Conservation (phyloP, 1,284 basidiomycete species). For the Trichosporon inkin region DNA sequence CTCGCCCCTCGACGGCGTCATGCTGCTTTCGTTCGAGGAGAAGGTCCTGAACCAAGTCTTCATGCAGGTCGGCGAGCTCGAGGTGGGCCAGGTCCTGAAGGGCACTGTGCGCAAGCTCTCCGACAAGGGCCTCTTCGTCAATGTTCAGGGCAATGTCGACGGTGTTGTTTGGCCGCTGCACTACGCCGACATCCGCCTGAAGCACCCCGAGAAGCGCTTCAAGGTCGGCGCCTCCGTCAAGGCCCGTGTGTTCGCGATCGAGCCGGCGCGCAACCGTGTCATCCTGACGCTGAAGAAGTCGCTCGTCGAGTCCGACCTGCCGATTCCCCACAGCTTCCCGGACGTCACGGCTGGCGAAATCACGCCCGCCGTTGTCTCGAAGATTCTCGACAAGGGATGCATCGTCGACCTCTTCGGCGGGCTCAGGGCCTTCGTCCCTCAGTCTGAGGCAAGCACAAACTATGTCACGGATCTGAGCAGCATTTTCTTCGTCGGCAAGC, state of each 20-base stretch:
- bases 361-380: slow-evolving; percentile 78
- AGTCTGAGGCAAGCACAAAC: slow-evolving; percentile 71
- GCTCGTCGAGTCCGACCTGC: slow-evolving; percentile 73
- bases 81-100: slow-evolving; percentile 76
- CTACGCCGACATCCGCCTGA: slow-evolving; percentile 83
- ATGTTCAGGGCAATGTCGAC: slow-evolving; percentile 78
- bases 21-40: slow-evolving; percentile 79
- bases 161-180: slow-evolving; percentile 93
- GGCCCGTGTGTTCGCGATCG: slow-evolving; percentile 76
- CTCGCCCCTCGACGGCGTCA: slow-evolving; percentile 78
- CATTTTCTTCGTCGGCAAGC: slow-evolving; percentile 72
- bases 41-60: slow-evolving; percentile 83
- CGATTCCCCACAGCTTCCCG: slow-evolving; percentile 63
- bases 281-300: slow-evolving; percentile 89
- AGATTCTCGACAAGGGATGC: slow-evolving; percentile 70
- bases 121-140: slow-evolving; percentile 74
- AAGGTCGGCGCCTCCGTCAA: slow-evolving; percentile 79
- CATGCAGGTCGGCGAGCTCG: slow-evolving; percentile 76
- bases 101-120: slow-evolving; percentile 79
- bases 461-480: slow-evolving; percentile 62
- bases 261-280: slow-evolving; percentile 75
- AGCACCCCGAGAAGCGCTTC: slow-evolving; percentile 88
- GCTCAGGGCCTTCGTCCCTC: slow-evolving; percentile 75
- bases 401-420: slow-evolving; percentile 89
- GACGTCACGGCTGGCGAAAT: slow-evolving; percentile 67